These are phyloP conservation scores for Populus pruinosa DNA, from an alignment of 345 rosid species.

Conservation along the genomic window DNA sequence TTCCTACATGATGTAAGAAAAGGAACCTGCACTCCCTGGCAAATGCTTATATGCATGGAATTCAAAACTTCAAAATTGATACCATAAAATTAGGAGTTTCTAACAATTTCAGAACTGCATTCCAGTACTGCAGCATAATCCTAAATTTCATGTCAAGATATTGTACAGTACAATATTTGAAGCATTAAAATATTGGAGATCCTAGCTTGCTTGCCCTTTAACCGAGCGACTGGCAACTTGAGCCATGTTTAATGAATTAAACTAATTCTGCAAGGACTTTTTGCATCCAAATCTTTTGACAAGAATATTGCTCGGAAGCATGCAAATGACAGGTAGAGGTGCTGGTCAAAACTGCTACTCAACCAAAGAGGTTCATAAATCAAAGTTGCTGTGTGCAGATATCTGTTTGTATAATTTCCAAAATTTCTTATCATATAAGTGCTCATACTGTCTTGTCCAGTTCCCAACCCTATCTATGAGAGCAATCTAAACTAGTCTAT, in stretches of 20 bases:
- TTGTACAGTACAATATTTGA: neutral
- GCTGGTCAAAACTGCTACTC: neutral
- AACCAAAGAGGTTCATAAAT: neutral
- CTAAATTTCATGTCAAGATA: neutral
- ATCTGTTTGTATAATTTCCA: neutral
- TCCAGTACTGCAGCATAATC: neutral
- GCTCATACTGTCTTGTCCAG: neutral
- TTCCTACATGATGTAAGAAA: too few relatives aligned
- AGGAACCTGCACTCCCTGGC: neutral
- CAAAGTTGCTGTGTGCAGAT: neutral
- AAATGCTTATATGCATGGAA: neutral
- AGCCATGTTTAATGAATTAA: neutral
- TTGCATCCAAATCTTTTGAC: neutral
- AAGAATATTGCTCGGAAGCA: neutral
- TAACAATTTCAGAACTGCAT: neutral
- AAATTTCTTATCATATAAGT: neutral
- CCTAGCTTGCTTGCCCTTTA: neutral
- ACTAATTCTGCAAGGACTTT: neutral
- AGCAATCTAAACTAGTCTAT: neutral
- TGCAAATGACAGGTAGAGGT: neutral
- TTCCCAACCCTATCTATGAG: neutral
- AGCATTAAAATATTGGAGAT: neutral
- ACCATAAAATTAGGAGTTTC: neutral
- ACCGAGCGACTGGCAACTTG: neutral
- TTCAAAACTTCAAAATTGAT: neutral